Evolutionary conservation across 441 rosid species (phyloP), one percentile per base, ranked within the genome.

Genomic region (Erysimum pusillum): DNA sequence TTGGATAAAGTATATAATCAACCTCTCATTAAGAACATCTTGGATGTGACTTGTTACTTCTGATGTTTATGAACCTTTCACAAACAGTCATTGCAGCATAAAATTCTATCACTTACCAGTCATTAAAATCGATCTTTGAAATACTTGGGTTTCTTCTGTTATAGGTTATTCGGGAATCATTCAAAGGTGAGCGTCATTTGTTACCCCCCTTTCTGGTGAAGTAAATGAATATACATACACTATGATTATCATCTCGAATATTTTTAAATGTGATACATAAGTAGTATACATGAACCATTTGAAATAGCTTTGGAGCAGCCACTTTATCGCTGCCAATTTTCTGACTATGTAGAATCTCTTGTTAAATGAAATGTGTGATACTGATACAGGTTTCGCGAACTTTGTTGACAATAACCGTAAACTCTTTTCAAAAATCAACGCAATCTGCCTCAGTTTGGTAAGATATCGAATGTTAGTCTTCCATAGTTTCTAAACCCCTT

Each of bases 131-230:
- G 22, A 18, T 36, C 39, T 64, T 49, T 69, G 65, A 63, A 63
- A 9, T 78, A 74, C 53, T 67, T 78, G 17, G 14, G 18, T 42
- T 69, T 75, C 51, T n/a, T 67, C 7, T 79, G 68, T 53, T 77
- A 39, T 88, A 92, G 98, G 88, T 87, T 68, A 68, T 89, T 61
- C 90, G 97, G 70, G 97, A 95, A 87, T 84, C 98, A 73, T 86
- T 80, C 76, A 85, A 82, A 82, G 91, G 99, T 95, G 84, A 82
- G 87, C 63, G 8, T 68, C 79, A 67, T 62, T 11, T 68, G 25
- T 36, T 42, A 14, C n/a, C 15, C 28, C 54, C 38, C 53, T 31
- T 36, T 69, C 6, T 59, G 51, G 6, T 25, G 31, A 18, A 63
- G 15, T 68, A 63, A 34, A 15, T 51, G 71, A 44, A 79, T n/a